These are phyloP conservation scores for Amylocarpus encephaloides DNA, from an alignment of 2,329 filamentous ascomycete species.

Conservation along the genomic window DNA sequence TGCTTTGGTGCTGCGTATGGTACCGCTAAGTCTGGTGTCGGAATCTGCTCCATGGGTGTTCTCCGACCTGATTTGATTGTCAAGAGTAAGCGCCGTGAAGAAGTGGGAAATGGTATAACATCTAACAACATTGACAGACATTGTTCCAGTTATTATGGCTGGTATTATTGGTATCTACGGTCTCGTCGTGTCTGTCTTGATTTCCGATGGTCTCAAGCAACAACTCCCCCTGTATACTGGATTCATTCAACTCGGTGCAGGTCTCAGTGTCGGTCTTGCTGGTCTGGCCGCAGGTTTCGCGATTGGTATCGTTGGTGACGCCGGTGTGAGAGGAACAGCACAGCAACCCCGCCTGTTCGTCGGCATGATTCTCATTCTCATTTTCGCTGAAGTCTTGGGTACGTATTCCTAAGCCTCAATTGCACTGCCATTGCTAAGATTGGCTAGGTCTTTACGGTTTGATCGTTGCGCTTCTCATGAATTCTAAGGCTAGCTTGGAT, in stretches of 20 bases:
- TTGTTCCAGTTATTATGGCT: constrained; percentile 93
- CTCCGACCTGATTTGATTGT: constrained; percentile 85
- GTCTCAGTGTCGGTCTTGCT: constrained; percentile 84
- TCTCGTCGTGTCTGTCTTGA: constrained; percentile 92
- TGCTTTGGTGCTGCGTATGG: constrained; percentile 76
- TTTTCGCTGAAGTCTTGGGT: constrained; percentile 92
- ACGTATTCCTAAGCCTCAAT: background rate
- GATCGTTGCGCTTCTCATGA: constrained; percentile 98
- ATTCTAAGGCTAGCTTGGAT: constrained; percentile 75
- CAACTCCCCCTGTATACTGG: constrained; percentile 46
- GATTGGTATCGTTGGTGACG: constrained; percentile 92
- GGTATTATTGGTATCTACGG: constrained; percentile 98
- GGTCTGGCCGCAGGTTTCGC: constrained; percentile 93
- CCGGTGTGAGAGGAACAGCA: constrained; percentile 92
- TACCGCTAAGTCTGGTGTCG: constrained; percentile 82
- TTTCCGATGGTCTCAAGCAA: constrained; percentile 52
- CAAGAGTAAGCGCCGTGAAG: constrained; percentile 49
- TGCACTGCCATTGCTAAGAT: background rate
- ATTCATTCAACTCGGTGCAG: constrained; percentile 89
- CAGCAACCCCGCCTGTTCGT: constrained; percentile 93
- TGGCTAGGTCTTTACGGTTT: constrained; percentile 5
- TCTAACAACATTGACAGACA: constrained; percentile 45
- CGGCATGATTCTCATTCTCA: constrained; percentile 96
- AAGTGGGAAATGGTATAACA: background rate
- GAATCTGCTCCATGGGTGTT: constrained; percentile 78